phyloP scores from a whole-genome alignment of 257 asterid species.

The Eustoma russellianum region DNA sequence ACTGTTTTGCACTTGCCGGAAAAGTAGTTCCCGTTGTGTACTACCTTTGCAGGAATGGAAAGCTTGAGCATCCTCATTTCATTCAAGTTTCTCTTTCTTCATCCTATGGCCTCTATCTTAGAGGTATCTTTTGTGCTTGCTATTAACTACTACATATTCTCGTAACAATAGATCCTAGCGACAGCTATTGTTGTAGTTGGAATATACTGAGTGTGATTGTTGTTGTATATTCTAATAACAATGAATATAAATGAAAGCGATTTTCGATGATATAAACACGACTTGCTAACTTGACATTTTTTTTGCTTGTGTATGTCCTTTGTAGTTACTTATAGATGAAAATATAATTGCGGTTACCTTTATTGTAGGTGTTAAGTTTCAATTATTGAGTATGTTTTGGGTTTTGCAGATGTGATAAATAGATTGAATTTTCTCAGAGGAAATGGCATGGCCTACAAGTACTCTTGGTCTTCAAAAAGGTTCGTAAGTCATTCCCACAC shows the following conservation, averaged over 20 bases:
- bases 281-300: too few species aligned
- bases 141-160: neutral
- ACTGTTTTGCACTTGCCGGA: neutral
- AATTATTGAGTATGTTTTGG: neutral
- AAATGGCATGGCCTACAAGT: constrained; percentile 27
- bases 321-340: too few species aligned
- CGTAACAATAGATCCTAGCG: too few species aligned
- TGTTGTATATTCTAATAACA: too few species aligned
- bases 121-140: constrained; percentile 13
- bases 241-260: too few species aligned
- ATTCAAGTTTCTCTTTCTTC: constrained; percentile 25
- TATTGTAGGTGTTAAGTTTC: too few species aligned
- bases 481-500: neutral
- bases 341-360: too few species aligned
- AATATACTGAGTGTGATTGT: too few species aligned
- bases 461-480: constrained; percentile 41
- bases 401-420: constrained; percentile 26
- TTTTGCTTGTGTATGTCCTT: too few species aligned
- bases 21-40: constrained; percentile 24
- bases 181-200: too few species aligned
- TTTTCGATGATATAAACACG: too few species aligned
- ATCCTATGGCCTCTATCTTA: constrained; percentile 26
- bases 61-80: constrained; percentile 38
- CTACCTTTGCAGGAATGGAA: constrained; percentile 32
- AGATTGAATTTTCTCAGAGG: constrained; percentile 33